Conservation (phyloP, 2,329 filamentous ascomycete genomes). For the Beauveria rudraprayagi region DNA sequence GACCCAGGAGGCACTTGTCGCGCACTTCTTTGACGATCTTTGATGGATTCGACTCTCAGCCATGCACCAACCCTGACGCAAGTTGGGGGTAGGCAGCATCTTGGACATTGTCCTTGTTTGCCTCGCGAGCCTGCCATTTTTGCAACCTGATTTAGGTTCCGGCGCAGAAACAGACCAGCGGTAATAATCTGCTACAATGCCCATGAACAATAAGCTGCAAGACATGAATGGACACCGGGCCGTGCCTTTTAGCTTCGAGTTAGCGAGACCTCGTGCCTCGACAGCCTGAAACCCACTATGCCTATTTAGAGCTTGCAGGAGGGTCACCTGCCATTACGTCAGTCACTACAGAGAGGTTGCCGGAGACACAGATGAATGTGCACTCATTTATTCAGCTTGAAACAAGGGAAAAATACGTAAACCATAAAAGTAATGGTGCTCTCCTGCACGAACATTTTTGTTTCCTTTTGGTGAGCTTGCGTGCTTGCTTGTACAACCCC, state of each 20-base stretch:
- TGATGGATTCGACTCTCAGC: not conserved
- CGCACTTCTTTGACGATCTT: not conserved
- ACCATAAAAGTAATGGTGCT: too few relatives aligned
- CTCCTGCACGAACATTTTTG: not conserved
- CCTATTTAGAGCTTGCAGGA: not conserved
- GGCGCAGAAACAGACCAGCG: not conserved
- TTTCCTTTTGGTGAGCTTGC: not conserved
- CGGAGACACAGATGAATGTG: too few relatives aligned
- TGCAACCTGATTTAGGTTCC: not conserved
- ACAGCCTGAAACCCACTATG: not conserved
- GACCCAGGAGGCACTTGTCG: not conserved
- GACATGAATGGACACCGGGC: not conserved
- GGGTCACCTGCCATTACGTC: not conserved
- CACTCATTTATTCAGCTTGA: too few relatives aligned
- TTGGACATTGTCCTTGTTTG: not conserved
- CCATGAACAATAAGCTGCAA: not conserved
- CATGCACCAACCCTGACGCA: not conserved
- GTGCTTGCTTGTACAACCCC: not conserved
- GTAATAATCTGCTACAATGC: not conserved
- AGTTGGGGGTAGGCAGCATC: not conserved
- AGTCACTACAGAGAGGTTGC: not conserved
- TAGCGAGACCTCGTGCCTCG: not conserved
- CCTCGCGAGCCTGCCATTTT: not conserved
- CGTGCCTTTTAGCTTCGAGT: not conserved
- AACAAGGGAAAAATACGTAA: too few relatives aligned